Percentiles rank a stretch among this genome's conserved stretches.
These are phyloP conservation scores for Geotrichum reessii DNA, from an alignment of 1,139 yeast species.

Conservation along the genomic window DNA sequence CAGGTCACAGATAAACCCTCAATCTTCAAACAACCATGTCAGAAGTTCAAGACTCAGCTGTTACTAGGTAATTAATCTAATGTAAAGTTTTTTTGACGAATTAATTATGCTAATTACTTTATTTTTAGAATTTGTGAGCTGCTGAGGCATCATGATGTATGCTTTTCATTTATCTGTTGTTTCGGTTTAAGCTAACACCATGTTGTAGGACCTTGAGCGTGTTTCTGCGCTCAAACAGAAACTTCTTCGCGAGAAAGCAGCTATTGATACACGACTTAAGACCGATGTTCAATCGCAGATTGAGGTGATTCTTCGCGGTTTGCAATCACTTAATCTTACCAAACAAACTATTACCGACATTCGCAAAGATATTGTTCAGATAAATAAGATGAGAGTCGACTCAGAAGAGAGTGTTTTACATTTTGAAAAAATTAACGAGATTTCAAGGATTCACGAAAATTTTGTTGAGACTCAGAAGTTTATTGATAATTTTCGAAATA, in stretches of 20 bases:
- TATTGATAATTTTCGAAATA: slow-evolving; percentile 55
- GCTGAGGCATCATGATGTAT: slow-evolving; percentile 30
- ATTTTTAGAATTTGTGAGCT: slow-evolving; percentile 26
- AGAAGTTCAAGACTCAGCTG: slow-evolving; percentile 10
- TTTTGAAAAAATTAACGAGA: slow-evolving; percentile 53
- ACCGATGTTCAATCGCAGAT: slow-evolving; percentile 59
- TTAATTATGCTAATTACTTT: not conserved
- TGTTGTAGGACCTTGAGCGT: slow-evolving; percentile 48
- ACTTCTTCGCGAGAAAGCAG: slow-evolving; percentile 60
- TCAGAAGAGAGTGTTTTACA: slow-evolving; percentile 40
- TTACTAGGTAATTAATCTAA: slow-evolving; percentile 8
- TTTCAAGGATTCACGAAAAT: slow-evolving; percentile 65
- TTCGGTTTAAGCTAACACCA: not conserved
- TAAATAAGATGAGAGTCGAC: slow-evolving; percentile 29
- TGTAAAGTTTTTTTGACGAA: not conserved
- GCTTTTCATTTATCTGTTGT: slow-evolving; percentile 1
- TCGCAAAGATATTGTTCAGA: slow-evolving; percentile 30
- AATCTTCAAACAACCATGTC: slow-evolving; percentile 1
- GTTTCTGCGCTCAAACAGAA: slow-evolving; percentile 52
- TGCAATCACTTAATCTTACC: slow-evolving; percentile 32
- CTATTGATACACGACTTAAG: slow-evolving; percentile 65
- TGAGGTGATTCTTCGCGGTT: slow-evolving; percentile 43
- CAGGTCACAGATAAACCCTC: not conserved
- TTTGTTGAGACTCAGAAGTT: slow-evolving; percentile 64
- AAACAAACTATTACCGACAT: slow-evolving; percentile 30